Percentiles rank a stretch among this genome's conserved stretches.
Conservation (phyloP, 106 monocot species). For the Agapanthus africanus region DNA sequence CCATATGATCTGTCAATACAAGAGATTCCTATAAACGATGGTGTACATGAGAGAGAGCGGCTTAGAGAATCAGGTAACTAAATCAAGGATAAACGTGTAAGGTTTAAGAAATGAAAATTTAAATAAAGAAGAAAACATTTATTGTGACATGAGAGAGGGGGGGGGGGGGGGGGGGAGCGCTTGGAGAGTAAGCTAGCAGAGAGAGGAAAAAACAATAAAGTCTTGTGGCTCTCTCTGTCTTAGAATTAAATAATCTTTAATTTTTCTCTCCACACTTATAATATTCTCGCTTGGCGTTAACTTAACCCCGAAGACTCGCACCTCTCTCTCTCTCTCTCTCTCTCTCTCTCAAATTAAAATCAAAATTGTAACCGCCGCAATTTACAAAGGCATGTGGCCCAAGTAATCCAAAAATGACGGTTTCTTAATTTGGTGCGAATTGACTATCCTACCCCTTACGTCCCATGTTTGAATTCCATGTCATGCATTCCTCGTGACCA, state of each 20-base stretch:
- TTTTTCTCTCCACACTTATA: not conserved
- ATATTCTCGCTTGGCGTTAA: not conserved
- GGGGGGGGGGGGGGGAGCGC: no score
- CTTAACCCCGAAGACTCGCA: not conserved
- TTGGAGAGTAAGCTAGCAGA: not conserved
- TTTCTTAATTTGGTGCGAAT: not conserved
- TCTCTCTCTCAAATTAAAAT: no score
- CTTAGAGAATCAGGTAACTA: no score
- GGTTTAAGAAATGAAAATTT: no score
- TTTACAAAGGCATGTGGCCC: not conserved
- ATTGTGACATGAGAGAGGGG: no score
- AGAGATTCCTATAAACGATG: no score
- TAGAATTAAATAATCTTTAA: no score
- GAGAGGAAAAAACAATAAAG: not conserved
- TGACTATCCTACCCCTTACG: slow-evolving; percentile 1
- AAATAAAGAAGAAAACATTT: no score
- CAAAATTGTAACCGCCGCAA: slow-evolving; percentile 2
- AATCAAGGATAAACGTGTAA: no score
- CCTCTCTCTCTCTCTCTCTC: no score
- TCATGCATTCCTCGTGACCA: not conserved
- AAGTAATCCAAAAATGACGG: not conserved
- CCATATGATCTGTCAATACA: no score
- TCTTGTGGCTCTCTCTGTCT: not conserved
- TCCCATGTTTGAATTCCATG: not conserved
- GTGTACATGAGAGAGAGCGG: no score